Evolutionary conservation across 306 rosid species (phyloP).

Genomic region (Abrus precatorius): DNA sequence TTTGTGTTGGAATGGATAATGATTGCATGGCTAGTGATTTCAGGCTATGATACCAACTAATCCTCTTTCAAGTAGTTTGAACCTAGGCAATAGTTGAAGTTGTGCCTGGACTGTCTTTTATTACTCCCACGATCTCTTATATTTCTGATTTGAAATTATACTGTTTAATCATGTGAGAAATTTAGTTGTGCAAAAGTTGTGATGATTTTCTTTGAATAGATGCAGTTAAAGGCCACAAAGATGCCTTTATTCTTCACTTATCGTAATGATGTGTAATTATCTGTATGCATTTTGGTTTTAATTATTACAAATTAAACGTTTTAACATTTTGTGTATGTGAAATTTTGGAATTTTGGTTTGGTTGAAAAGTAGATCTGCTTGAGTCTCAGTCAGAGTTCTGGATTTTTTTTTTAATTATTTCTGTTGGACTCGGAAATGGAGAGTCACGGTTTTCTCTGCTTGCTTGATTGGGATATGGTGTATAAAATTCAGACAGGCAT

Average conservation of each 20-base stretch:
- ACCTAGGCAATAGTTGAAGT: no score
- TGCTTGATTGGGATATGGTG: neutral
- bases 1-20: neutral
- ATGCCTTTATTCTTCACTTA: neutral
- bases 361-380: conserved; percentile 33
- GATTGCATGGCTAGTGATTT: neutral
- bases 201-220: neutral
- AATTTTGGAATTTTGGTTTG: conserved; percentile 23
- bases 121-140: neutral
- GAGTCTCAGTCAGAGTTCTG: neutral
- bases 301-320: neutral
- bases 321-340: neutral
- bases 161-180: neutral
- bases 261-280: neutral
- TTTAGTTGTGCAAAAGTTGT: neutral
- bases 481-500: neutral
- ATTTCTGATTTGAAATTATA: neutral
- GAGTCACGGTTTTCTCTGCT: neutral
- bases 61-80: neutral
- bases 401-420: neutral
- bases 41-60: neutral
- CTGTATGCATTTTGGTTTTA: neutral
- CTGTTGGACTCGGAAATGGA: neutral
- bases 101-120: neutral
- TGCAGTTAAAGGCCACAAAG: neutral